Conservation (phyloP, 805 yeast species). For the Zygoascus biomembranicola region DNA sequence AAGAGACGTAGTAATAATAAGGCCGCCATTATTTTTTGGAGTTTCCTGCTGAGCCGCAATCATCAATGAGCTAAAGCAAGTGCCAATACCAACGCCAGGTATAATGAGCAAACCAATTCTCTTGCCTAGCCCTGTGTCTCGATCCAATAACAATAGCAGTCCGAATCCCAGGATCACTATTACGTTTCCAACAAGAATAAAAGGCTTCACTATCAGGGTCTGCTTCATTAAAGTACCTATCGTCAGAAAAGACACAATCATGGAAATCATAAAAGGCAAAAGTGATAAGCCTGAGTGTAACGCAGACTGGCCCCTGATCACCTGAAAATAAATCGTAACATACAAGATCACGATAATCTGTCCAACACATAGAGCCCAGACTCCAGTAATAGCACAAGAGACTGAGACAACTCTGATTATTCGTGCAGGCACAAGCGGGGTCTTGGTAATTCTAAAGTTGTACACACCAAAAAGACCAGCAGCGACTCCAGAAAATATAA, state of each 20-base stretch:
- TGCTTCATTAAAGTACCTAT: background rate
- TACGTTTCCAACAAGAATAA: background rate
- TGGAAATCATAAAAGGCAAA: conserved; percentile 30
- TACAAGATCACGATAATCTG: conserved; percentile 40
- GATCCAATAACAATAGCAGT: background rate
- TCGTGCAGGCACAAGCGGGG: conserved; percentile 24
- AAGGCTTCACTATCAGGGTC: background rate
- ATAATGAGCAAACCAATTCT: background rate
- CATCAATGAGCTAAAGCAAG: background rate
- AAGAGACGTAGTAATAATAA: background rate
- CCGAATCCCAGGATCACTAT: background rate
- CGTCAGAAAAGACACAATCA: background rate
- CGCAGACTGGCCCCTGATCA: conserved; percentile 33
- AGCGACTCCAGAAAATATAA: conserved; percentile 33
- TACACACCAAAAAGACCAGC: conserved; percentile 31
- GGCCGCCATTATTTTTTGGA: background rate
- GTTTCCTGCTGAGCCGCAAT: background rate
- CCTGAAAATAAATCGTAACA: conserved; percentile 40
- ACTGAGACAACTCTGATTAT: conserved; percentile 7
- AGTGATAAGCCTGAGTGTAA: conserved; percentile 34
- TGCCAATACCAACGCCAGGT: background rate
- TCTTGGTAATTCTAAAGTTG: conserved; percentile 33
- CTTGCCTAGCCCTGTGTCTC: background rate
- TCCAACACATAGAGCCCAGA: conserved; percentile 39
- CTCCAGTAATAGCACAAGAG: conserved; percentile 27